Percentiles rank a stretch among this genome's conserved stretches.
Evolutionary conservation across 2,329 filamentous ascomycete genomes (phyloP).

Genomic region (Colletotrichum shisoi): DNA sequence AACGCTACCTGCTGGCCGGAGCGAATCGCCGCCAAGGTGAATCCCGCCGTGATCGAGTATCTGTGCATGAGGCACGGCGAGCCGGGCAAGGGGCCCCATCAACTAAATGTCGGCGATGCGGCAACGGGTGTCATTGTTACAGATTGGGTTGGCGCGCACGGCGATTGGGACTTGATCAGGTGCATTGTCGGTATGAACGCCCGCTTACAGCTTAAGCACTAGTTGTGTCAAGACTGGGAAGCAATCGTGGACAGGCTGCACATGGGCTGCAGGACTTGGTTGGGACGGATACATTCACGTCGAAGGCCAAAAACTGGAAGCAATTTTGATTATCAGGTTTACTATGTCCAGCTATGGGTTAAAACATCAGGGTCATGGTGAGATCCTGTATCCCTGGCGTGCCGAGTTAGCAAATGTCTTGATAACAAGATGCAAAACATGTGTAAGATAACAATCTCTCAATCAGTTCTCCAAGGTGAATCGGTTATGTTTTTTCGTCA

Average conservation of each 20-base stretch:
- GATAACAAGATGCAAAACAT: constrained; percentile 19
- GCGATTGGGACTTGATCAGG: constrained; percentile 88
- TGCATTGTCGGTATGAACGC: constrained; percentile 93
- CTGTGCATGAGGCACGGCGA: constrained; percentile 66
- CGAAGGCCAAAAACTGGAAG: background rate
- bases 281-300: background rate
- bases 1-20: constrained; percentile 92
- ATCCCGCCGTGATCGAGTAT: constrained; percentile 75
- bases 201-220: constrained; percentile 61
- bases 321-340: background rate
- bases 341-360: background rate
- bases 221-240: constrained; percentile 34
- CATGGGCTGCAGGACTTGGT: background rate
- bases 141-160: constrained; percentile 88
- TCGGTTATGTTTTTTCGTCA: constrained; percentile 58
- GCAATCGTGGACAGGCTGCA: constrained; percentile 1
- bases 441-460: constrained; percentile 44
- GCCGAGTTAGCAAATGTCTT: constrained; percentile 22
- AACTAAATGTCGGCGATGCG: constrained; percentile 70
- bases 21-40: constrained; percentile 84
- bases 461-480: constrained; percentile 72
- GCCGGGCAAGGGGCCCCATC: constrained; percentile 58
- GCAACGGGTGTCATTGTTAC: constrained; percentile 88
- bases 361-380: background rate
- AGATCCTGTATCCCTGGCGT: background rate